These are phyloP conservation scores for Termitomyces sp. DNA, from an alignment of 768 basidiomycete genomes.

Conservation along the genomic window DNA sequence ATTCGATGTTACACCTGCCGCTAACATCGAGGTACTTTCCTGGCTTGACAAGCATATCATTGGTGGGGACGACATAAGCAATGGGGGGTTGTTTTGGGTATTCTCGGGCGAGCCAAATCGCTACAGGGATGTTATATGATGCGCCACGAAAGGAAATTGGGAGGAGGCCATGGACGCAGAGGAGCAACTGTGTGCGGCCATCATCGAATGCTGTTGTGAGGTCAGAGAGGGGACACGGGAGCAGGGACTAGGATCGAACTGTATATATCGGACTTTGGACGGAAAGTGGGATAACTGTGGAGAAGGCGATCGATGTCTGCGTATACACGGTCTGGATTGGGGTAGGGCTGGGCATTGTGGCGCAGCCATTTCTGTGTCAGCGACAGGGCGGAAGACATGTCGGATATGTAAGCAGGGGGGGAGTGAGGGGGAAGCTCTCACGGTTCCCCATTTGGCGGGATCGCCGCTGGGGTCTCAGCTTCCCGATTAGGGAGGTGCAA, in stretches of 20 bases:
- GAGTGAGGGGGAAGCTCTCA: not conserved
- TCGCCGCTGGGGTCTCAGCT: slow-evolving; percentile 18
- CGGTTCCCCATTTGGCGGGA: slow-evolving; percentile 10
- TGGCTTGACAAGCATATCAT: slow-evolving; percentile 82
- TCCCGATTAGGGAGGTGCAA: slow-evolving; percentile 10
- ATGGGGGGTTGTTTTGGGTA: slow-evolving; percentile 84
- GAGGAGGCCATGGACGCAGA: slow-evolving; percentile 87
- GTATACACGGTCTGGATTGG: slow-evolving; percentile 48
- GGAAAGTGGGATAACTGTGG: slow-evolving; percentile 44
- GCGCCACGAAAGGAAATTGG: slow-evolving; percentile 74
- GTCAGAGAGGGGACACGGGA: slow-evolving; percentile 1
- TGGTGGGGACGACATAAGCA: slow-evolving; percentile 87
- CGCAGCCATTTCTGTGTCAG: slow-evolving; percentile 62
- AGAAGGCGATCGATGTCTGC: slow-evolving; percentile 61
- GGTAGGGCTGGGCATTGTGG: slow-evolving; percentile 56
- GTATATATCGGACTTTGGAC: slow-evolving; percentile 81
- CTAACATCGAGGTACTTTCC: slow-evolving; percentile 75
- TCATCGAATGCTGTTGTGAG: slow-evolving; percentile 76
- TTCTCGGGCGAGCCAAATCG: slow-evolving; percentile 80
- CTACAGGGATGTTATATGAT: slow-evolving; percentile 91
- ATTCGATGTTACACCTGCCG: slow-evolving; percentile 65
- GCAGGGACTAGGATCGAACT: slow-evolving; percentile 35
- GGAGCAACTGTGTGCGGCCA: slow-evolving; percentile 85
- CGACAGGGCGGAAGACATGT: slow-evolving; percentile 20
- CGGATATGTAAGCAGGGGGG: slow-evolving; percentile 1